Percentiles rank a stretch among this genome's conserved stretches.
phyloP scores from a whole-genome alignment of 139 green algal genomes.

The Chlorella sp. region DNA sequence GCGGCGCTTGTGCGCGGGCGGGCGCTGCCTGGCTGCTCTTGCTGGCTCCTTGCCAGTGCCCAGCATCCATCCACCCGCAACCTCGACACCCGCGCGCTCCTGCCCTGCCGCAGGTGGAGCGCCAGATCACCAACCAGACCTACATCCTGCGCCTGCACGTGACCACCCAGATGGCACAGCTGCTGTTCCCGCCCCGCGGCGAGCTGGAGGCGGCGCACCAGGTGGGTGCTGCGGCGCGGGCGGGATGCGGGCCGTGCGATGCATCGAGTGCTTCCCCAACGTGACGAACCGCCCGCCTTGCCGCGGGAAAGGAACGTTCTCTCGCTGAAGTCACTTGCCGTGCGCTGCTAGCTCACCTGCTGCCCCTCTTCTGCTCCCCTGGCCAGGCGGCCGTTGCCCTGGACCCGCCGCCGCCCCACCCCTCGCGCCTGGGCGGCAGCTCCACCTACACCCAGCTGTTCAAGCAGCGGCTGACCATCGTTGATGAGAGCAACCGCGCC shows the following conservation, averaged over 20 bases:
- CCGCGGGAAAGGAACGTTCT: too few relatives aligned
- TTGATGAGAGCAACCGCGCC: slow-evolving; percentile 22
- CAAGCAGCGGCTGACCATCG: slow-evolving; percentile 28
- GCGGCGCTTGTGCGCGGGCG: not conserved
- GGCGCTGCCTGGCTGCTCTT: not conserved
- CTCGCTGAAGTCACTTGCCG: too few relatives aligned
- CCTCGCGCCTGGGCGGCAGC: not conserved
- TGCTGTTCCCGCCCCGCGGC: slow-evolving; percentile 43
- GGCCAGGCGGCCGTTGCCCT: not conserved
- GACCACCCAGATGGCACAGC: slow-evolving; percentile 43
- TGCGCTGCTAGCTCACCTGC: too few relatives aligned
- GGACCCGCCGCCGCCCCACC: not conserved
- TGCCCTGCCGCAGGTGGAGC: slow-evolving; percentile 10
- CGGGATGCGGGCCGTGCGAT: not conserved
- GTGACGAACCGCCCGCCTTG: too few relatives aligned
- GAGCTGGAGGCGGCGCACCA: slow-evolving; percentile 44
- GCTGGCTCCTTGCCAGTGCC: not conserved
- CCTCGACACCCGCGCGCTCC: not conserved
- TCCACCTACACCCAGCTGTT: slow-evolving; percentile 24
- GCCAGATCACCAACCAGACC: slow-evolving; percentile 32
- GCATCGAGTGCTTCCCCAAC: too few relatives aligned
- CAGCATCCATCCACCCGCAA: not conserved
- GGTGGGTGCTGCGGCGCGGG: not conserved
- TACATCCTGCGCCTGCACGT: slow-evolving; percentile 37
- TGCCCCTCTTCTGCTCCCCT: not conserved